phyloP scores from a whole-genome alignment of 2,329 filamentous ascomycete genomes.

The Neofusicoccum parvum region DNA sequence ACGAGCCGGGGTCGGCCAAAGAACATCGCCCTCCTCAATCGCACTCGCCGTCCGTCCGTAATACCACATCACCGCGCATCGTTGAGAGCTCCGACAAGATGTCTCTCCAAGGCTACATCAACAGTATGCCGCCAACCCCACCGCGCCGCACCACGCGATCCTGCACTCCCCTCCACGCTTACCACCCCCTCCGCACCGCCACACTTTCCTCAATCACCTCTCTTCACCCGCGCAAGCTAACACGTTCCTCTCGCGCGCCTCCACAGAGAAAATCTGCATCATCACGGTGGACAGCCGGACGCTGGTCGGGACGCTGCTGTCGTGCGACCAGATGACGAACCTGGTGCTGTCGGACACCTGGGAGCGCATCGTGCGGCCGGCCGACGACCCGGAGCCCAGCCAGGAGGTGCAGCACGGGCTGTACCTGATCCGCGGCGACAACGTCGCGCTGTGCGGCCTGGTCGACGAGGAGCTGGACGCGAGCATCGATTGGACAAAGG shows the following conservation, averaged over 20 bases:
- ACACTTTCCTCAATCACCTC: background rate
- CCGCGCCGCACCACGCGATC: background rate
- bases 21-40: background rate
- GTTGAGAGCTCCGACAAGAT: conserved; percentile 34
- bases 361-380: conserved; percentile 86
- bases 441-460: conserved; percentile 85
- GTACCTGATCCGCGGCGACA: conserved; percentile 92
- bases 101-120: conserved; percentile 58
- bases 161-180: background rate
- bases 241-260: conserved; percentile 22
- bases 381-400: conserved; percentile 80
- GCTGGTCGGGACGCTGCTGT: conserved; percentile 72
- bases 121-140: conserved; percentile 46
- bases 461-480: conserved; percentile 87
- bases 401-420: conserved; percentile 81
- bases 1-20: background rate
- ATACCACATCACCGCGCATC: background rate
- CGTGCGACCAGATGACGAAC: conserved; percentile 90
- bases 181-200: too few species aligned
- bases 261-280: conserved; percentile 83
- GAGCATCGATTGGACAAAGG: conserved; percentile 90
- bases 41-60: background rate
- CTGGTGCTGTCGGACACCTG: conserved; percentile 80
- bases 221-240: background rate
- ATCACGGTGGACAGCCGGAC: conserved; percentile 92